Conservation (phyloP, 2,329 filamentous ascomycete species). For the Colletotrichum plurivorum region DNA sequence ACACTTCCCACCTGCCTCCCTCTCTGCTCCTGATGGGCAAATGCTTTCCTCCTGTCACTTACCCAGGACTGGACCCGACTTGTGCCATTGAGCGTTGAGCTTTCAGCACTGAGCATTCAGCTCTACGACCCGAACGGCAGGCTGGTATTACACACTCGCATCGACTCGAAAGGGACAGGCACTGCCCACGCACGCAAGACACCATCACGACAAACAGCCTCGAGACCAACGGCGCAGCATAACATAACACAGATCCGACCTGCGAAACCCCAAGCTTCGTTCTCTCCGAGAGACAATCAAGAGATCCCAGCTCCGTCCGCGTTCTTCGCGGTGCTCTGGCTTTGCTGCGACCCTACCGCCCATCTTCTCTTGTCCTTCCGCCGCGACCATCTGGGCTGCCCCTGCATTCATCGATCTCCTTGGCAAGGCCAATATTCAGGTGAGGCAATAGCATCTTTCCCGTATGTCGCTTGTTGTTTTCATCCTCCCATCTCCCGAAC, state of each 20-base stretch:
- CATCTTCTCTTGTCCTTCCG: background rate
- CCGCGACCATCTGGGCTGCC: conserved; percentile 1
- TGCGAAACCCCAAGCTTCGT: conserved; percentile 11
- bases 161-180: conserved; percentile 9
- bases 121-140: background rate
- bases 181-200: conserved; percentile 6
- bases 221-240: background rate
- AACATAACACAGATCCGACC: background rate
- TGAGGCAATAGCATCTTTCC: conserved; percentile 18
- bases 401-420: conserved; percentile 33
- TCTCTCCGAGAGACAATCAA: conserved; percentile 6
- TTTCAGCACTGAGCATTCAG: conserved; percentile 4
- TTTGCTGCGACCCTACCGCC: no score
- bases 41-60: conserved; percentile 30
- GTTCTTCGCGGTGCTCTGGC: no score
- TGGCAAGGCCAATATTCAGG: conserved; percentile 28
- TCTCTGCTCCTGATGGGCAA: conserved; percentile 13
- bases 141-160: background rate
- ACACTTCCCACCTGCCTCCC: conserved; percentile 21
- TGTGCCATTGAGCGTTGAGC: conserved; percentile 16
- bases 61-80: conserved; percentile 28
- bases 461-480: conserved; percentile 24
- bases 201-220: conserved; percentile 7
- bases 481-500: conserved; percentile 5
- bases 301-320: background rate